These are phyloP conservation scores for Kwoniella newhampshirensis DNA, from an alignment of 768 basidiomycete species.

Conservation along the genomic window DNA sequence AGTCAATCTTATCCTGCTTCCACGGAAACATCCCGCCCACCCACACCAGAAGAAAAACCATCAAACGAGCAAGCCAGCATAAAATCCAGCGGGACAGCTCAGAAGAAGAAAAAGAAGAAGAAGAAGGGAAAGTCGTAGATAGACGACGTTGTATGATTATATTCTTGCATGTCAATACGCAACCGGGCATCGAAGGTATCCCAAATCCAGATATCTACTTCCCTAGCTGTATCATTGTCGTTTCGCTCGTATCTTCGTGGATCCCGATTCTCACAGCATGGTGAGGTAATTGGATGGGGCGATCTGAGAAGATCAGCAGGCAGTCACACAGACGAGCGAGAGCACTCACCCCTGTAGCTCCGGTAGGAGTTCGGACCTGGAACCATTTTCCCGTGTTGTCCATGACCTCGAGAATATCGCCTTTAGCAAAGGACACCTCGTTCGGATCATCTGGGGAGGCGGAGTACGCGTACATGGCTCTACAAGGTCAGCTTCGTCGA, in stretches of 20 bases:
- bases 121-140: conserved; percentile 22
- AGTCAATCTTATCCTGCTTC: conserved; percentile 3
- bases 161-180: not conserved
- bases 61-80: not conserved
- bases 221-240: not conserved
- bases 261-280: conserved; percentile 24
- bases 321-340: not conserved
- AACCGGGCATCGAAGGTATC: not conserved
- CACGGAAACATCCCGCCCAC: conserved; percentile 10
- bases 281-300: conserved; percentile 51
- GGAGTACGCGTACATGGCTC: conserved; percentile 61
- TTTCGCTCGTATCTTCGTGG: not conserved
- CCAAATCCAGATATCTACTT: not conserved
- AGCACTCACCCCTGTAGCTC: conserved; percentile 47
- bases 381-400: conserved; percentile 69
- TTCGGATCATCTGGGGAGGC: conserved; percentile 95
- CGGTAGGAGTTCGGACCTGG: conserved; percentile 44
- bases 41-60: conserved; percentile 10
- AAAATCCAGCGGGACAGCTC: not conserved
- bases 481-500: conserved; percentile 50
- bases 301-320: conserved; percentile 30
- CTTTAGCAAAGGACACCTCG: conserved; percentile 90
- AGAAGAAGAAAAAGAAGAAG: conserved; percentile 38
- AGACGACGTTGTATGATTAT: not conserved
- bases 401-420: conserved; percentile 85